Conservation (phyloP, 192 early-diverging fungal species). For the Umbelopsis ramanniana region DNA sequence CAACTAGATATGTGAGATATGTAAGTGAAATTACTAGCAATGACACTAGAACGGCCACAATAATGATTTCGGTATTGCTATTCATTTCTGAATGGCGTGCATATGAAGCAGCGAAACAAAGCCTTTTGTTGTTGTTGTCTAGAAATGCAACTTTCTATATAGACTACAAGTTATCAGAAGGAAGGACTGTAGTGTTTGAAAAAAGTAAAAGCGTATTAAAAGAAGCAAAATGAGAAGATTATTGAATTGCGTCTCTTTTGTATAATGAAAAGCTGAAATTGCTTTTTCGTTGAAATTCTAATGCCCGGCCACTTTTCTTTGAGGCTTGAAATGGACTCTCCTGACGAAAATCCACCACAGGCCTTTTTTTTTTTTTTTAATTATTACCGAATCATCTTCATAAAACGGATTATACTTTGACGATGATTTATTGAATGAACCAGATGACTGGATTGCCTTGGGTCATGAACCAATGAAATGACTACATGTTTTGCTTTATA, state of each 20-base stretch:
- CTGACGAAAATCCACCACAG: too few species aligned
- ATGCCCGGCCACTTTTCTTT: neutral
- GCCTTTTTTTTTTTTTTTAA: too few species aligned
- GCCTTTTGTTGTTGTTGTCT: neutral
- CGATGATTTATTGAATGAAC: too few species aligned
- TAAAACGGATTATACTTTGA: too few species aligned
- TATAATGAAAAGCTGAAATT: neutral
- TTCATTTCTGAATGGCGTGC: neutral
- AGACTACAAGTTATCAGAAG: neutral
- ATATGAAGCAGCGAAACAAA: neutral
- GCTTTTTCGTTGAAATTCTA: neutral
- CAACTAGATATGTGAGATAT: neutral
- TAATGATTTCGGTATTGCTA: conserved; percentile 7
- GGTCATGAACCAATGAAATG: too few species aligned
- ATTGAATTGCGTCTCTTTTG: neutral
- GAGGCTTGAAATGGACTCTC: too few species aligned
- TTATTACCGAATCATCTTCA: too few species aligned
- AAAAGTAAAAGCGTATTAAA: neutral
- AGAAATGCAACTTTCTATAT: neutral
- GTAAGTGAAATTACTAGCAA: neutral
- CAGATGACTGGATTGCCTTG: too few species aligned
- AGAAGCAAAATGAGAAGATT: neutral
- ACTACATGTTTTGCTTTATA: neutral
- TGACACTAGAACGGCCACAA: neutral
- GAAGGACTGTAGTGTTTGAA: neutral